Percentiles rank a stretch among this genome's conserved stretches.
phyloP scores from a whole-genome alignment of 2,329 filamentous ascomycete species.

The Ceratocystis colombiana region DNA sequence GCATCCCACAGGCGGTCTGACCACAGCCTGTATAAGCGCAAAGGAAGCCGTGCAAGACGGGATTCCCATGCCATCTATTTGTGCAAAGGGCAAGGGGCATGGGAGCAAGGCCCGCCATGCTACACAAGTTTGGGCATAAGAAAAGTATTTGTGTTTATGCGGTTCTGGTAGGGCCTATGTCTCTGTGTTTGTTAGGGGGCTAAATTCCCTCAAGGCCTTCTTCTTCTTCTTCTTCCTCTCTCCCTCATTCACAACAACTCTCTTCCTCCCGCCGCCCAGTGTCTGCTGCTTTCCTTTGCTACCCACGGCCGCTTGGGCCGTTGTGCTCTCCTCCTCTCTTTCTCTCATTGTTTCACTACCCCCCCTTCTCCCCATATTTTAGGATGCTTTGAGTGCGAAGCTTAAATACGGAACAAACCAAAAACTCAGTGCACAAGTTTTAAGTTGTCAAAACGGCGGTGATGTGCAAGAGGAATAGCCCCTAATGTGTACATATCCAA shows the following conservation, averaged over 20 bases:
- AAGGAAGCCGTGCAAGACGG: not conserved
- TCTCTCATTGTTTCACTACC: not conserved
- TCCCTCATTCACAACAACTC: not conserved
- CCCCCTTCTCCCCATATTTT: not conserved
- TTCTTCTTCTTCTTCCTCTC: too few relatives aligned
- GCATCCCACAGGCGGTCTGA: not conserved
- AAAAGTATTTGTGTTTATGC: not conserved
- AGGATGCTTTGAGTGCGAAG: slow-evolving; percentile 2
- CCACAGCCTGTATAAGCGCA: not conserved
- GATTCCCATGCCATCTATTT: not conserved
- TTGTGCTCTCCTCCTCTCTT: not conserved
- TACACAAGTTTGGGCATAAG: not conserved
- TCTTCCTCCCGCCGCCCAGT: not conserved
- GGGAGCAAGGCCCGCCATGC: not conserved
- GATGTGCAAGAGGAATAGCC: not conserved
- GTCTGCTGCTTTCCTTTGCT: not conserved
- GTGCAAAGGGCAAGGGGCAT: not conserved
- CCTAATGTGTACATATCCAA: not conserved
- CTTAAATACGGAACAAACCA: not conserved
- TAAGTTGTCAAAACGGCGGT: not conserved
- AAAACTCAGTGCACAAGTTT: not conserved
- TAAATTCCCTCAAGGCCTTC: too few relatives aligned
- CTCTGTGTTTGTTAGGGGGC: too few relatives aligned
- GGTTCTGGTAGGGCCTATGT: too few relatives aligned
- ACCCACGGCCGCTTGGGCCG: not conserved